These are phyloP conservation scores for Moniliella sp. DNA, from an alignment of 1,284 basidiomycete genomes.

Conservation along the genomic window DNA sequence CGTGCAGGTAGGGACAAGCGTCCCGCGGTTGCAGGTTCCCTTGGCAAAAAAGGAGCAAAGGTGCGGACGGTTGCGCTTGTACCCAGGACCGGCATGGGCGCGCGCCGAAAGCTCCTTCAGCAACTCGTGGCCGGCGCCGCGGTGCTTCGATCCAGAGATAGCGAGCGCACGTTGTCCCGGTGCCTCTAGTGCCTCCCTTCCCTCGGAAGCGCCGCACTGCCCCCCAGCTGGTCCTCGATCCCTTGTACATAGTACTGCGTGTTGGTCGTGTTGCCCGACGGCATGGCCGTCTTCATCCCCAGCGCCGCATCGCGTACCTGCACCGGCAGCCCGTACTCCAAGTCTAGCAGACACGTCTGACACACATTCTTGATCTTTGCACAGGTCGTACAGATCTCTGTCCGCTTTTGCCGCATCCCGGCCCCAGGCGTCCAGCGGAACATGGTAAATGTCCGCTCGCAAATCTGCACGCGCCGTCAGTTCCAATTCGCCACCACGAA, in stretches of 20 bases:
- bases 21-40: slow-evolving; percentile 69
- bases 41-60: slow-evolving; percentile 87
- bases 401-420: slow-evolving; percentile 84
- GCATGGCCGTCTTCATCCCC: slow-evolving; percentile 63
- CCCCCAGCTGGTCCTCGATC: slow-evolving; percentile 51
- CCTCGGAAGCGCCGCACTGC: too few relatives aligned
- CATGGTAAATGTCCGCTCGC: slow-evolving; percentile 71
- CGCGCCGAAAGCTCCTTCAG: slow-evolving; percentile 72
- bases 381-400: slow-evolving; percentile 93
- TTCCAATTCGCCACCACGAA: background rate
- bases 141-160: slow-evolving; percentile 17
- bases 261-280: slow-evolving; percentile 86
- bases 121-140: slow-evolving; percentile 64
- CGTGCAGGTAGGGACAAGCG: slow-evolving; percentile 86
- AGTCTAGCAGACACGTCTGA: slow-evolving; percentile 85
- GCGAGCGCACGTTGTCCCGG: too few relatives aligned
- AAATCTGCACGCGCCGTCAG: slow-evolving; percentile 39
- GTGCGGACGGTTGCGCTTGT: slow-evolving; percentile 83
- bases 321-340: slow-evolving; percentile 77
- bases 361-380: slow-evolving; percentile 97
- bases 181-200: background rate
- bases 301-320: slow-evolving; percentile 92
- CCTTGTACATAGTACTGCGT: slow-evolving; percentile 56
- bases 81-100: slow-evolving; percentile 82
- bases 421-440: slow-evolving; percentile 92